Conservation (phyloP, 805 yeast species). For the Saturnispora besseyi region DNA sequence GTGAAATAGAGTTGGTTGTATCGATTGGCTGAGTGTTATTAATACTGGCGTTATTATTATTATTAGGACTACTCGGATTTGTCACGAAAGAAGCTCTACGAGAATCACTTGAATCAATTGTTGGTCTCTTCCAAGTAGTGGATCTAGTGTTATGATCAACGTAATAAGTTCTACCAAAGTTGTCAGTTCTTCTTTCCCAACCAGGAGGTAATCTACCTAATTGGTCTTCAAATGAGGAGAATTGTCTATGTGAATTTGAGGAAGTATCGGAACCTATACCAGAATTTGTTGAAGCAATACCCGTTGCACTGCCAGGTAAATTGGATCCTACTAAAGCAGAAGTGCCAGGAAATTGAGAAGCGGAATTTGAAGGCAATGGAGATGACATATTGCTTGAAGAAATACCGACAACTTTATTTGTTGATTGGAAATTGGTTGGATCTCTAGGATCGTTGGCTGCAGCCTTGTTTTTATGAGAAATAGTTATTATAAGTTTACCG, state of each 20-base stretch:
- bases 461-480: constrained; percentile 37
- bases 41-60: constrained; percentile 1
- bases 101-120: constrained; percentile 66
- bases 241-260: constrained; percentile 42
- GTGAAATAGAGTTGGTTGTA: constrained; percentile 25
- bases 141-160: constrained; percentile 97
- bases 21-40: constrained; percentile 10
- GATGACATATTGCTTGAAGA: constrained; percentile 1
- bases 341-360: background rate
- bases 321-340: background rate
- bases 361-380: constrained; percentile 3
- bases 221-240: constrained; percentile 94
- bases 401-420: background rate
- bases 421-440: constrained; percentile 20
- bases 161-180: constrained; percentile 93
- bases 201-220: constrained; percentile 95
- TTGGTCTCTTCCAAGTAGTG: constrained; percentile 98
- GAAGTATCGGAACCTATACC: constrained; percentile 15
- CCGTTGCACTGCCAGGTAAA: constrained; percentile 13
- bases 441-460: constrained; percentile 22
- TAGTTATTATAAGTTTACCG: constrained; percentile 78
- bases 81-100: constrained; percentile 30
- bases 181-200: constrained; percentile 98
- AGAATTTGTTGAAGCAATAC: constrained; percentile 20
- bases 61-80: constrained; percentile 22